Evolutionary conservation across 768 basidiomycete genomes (phyloP).

Genomic region (Tulasnella sp.): DNA sequence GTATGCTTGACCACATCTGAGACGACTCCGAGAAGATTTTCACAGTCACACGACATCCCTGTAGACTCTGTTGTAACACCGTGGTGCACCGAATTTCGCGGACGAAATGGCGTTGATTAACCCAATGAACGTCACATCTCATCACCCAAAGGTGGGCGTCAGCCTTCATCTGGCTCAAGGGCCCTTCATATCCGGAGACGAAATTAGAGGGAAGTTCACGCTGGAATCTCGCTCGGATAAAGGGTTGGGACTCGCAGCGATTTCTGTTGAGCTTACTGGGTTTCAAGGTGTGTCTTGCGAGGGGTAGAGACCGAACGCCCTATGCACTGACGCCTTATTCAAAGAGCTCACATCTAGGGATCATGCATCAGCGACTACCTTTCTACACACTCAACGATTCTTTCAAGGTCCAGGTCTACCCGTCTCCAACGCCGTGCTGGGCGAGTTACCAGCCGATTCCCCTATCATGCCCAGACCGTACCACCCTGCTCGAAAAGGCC

Average conservation of each 20-base stretch:
- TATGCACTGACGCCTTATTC: neutral
- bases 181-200: conserved; percentile 52
- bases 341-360: conserved; percentile 65
- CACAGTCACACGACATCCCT: neutral
- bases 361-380: conserved; percentile 69
- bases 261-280: conserved; percentile 68
- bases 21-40: neutral
- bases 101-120: neutral
- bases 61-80: neutral
- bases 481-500: conserved; percentile 61
- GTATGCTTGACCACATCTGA: neutral
- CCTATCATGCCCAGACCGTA: conserved; percentile 52
- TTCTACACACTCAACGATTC: conserved; percentile 53
- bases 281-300: conserved; percentile 43
- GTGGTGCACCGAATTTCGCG: neutral
- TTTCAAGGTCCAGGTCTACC: conserved; percentile 77
- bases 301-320: neutral
- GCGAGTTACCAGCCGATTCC: conserved; percentile 41
- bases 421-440: conserved; percentile 71
- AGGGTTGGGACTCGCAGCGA: conserved; percentile 54
- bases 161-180: conserved; percentile 47
- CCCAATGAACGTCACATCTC: conserved; percentile 72
- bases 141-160: conserved; percentile 69
- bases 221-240: conserved; percentile 65
- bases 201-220: conserved; percentile 64